These are phyloP conservation scores for Kondoa subrosea DNA, from an alignment of 768 basidiomycete species.

Conservation along the genomic window DNA sequence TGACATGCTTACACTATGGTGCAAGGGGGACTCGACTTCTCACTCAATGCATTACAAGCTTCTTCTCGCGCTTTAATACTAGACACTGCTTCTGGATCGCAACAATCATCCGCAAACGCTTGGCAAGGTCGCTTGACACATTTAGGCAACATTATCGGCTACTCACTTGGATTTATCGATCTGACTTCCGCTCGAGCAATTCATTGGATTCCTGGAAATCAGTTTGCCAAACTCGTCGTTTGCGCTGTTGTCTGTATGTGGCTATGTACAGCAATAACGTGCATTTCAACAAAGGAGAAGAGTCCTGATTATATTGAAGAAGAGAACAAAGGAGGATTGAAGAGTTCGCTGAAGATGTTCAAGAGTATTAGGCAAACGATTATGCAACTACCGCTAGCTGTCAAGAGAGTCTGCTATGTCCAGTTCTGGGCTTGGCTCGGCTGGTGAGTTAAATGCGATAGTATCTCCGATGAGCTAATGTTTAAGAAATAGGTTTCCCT, in stretches of 20 bases:
- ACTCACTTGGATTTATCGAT: slow-evolving; percentile 79
- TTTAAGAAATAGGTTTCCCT: neutral
- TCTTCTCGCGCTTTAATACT: slow-evolving; percentile 45
- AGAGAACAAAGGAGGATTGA: slow-evolving; percentile 33
- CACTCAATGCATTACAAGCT: slow-evolving; percentile 69
- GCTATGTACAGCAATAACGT: slow-evolving; percentile 71
- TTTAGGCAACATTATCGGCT: slow-evolving; percentile 91
- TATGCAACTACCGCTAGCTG: slow-evolving; percentile 18
- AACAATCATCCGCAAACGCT: slow-evolving; percentile 84
- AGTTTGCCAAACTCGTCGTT: slow-evolving; percentile 92
- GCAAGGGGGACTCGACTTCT: slow-evolving; percentile 58
- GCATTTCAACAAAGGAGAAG: slow-evolving; percentile 55
- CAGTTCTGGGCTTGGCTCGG: slow-evolving; percentile 26
- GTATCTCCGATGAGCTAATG: neutral
- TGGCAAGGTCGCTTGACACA: slow-evolving; percentile 96
- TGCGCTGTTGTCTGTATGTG: slow-evolving; percentile 64
- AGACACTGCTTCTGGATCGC: slow-evolving; percentile 72
- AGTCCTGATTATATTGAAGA: slow-evolving; percentile 32
- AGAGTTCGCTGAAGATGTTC: slow-evolving; percentile 15
- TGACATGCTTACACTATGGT: slow-evolving; percentile 76
- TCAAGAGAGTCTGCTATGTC: slow-evolving; percentile 27
- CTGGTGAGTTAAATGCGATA: slow-evolving; percentile 14
- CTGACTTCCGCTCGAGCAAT: slow-evolving; percentile 62
- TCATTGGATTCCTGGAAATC: slow-evolving; percentile 53
- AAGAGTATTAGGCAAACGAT: slow-evolving; percentile 34